Percentiles rank a stretch among this genome's conserved stretches.
Conservation (phyloP, 164 flowering plant genomes). For the Malania oleifera region DNA sequence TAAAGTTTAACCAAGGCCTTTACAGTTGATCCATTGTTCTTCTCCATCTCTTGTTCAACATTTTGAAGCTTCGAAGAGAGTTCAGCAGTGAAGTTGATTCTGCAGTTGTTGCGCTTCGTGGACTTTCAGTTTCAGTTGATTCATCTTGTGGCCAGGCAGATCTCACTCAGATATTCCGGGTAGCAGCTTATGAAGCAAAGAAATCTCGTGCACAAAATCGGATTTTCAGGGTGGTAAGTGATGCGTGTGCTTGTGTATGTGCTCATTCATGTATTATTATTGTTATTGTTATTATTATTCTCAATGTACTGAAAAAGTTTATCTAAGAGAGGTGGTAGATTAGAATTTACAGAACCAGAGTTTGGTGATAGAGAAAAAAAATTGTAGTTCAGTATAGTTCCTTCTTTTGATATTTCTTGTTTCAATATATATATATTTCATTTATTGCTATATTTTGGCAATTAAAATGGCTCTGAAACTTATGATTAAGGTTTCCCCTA, state of each 20-base stretch:
- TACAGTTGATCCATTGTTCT: background rate
- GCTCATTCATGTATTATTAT: background rate
- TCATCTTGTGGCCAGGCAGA: conserved; percentile 62
- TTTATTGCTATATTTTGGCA: no score
- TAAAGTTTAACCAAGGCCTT: background rate
- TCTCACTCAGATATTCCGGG: conserved; percentile 69
- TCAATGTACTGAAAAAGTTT: no score
- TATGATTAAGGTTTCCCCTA: no score
- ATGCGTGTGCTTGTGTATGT: background rate
- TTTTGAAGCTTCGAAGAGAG: conserved; percentile 66
- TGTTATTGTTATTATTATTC: no score
- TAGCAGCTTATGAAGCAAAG: conserved; percentile 90
- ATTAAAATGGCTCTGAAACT: no score
- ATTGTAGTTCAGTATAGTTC: no score
- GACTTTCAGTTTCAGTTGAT: conserved; percentile 38
- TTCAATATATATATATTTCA: no score
- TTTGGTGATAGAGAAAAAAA: no score
- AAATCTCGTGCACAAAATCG: conserved; percentile 77
- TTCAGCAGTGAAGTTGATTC: conserved; percentile 76
- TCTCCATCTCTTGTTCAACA: conserved; percentile 2
- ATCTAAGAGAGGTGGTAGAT: no score
- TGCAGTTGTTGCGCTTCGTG: conserved; percentile 43
- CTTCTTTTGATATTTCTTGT: no score
- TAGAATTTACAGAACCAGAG: no score
- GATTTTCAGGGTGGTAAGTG: conserved; percentile 75